Percentiles rank a stretch among this genome's conserved stretches.
Evolutionary conservation across 2,329 filamentous ascomycete species (phyloP).

Genomic region (Claviceps purpurea): DNA sequence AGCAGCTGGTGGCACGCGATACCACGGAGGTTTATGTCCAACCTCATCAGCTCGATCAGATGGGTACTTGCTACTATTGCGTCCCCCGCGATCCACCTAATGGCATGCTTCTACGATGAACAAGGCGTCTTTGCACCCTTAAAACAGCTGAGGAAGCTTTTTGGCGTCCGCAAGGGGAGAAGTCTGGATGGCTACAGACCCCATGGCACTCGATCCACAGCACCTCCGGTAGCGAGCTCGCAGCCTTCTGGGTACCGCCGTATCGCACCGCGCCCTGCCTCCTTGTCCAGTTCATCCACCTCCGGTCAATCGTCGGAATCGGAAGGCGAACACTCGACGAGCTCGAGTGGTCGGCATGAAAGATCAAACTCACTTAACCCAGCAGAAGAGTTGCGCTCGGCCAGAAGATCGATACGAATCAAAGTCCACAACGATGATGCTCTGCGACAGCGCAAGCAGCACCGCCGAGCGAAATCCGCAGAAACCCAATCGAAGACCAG

Average conservation of each 20-base stretch:
- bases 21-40: constrained; percentile 56
- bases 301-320: constrained; percentile 60
- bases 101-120: constrained; percentile 72
- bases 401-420: constrained; percentile 75
- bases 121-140: constrained; percentile 68
- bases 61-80: constrained; percentile 68
- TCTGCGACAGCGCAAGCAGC: constrained; percentile 58
- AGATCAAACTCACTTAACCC: constrained; percentile 49
- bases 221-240: constrained; percentile 1
- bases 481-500: constrained; percentile 29
- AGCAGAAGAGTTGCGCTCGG: constrained; percentile 49
- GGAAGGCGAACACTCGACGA: constrained; percentile 41
- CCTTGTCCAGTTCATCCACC: constrained; percentile 32
- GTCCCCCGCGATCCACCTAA: constrained; percentile 68
- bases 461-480: constrained; percentile 44
- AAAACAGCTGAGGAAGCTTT: constrained; percentile 54
- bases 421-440: constrained; percentile 75
- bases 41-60: constrained; percentile 61
- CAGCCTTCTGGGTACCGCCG: constrained; percentile 15
- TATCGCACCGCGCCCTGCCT: constrained; percentile 14
- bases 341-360: constrained; percentile 32
- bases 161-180: constrained; percentile 30
- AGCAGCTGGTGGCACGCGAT: constrained; percentile 40
- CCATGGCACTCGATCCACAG: not conserved
- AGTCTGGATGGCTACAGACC: constrained; percentile 14